These are phyloP conservation scores for Davidsoniella australis DNA, from an alignment of 2,329 filamentous ascomycete species.

Conservation along the genomic window DNA sequence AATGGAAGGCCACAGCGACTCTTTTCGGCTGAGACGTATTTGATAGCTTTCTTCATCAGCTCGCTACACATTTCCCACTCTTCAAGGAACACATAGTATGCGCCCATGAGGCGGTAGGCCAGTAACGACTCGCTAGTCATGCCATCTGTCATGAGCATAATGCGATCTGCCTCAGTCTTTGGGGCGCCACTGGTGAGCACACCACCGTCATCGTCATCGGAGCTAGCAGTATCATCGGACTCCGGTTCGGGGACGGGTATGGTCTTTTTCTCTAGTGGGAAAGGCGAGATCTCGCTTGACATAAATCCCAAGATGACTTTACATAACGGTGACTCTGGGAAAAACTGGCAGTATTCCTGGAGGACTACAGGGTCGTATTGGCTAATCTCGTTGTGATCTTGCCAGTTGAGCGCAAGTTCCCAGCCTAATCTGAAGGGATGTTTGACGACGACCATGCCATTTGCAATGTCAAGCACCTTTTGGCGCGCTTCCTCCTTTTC, in stretches of 20 bases:
- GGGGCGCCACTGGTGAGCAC: conserved; percentile 36
- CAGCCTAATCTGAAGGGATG: conserved; percentile 81
- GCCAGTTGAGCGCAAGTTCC: conserved; percentile 82
- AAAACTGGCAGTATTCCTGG: conserved; percentile 64
- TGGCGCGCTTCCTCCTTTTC: conserved; percentile 54
- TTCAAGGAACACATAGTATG: conserved; percentile 70
- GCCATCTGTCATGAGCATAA: conserved; percentile 66
- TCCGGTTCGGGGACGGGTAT: conserved; percentile 9
- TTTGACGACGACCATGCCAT: conserved; percentile 91
- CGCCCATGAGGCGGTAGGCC: conserved; percentile 64
- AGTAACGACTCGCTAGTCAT: conserved; percentile 56
- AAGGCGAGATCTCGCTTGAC: conserved; percentile 69
- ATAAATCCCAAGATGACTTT: conserved; percentile 72
- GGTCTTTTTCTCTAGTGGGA: conserved; percentile 29
- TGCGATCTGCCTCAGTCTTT: conserved; percentile 57
- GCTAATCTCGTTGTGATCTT: conserved; percentile 56
- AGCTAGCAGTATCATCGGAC: conserved; percentile 30
- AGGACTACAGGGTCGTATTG: conserved; percentile 66
- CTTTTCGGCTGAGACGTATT: conserved; percentile 40
- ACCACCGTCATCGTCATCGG: conserved; percentile 40
- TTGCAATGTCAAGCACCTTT: conserved; percentile 59
- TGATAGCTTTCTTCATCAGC: conserved; percentile 56
- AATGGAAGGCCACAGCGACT: conserved; percentile 53
- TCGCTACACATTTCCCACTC: conserved; percentile 73
- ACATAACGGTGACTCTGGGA: conserved; percentile 66